Percentiles rank a stretch among this genome's conserved stretches.
Conservation (phyloP, 345 rosid genomes). For the Eucalyptus marginata region DNA sequence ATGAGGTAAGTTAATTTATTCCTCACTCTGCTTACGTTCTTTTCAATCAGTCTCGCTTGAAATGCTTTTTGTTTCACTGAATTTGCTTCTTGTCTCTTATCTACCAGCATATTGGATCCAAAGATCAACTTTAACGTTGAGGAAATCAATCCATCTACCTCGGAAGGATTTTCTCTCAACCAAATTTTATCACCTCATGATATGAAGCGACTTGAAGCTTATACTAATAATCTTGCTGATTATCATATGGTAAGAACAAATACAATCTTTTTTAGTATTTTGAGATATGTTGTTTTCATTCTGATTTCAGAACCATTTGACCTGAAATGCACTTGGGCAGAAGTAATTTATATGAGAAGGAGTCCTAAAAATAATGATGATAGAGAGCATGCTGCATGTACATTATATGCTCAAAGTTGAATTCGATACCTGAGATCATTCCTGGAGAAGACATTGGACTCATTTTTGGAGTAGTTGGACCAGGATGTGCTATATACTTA, state of each 20-base stretch:
- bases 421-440: neutral
- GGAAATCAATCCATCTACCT: slow-evolving; percentile 12
- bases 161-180: slow-evolving; percentile 34
- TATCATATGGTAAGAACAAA: slow-evolving; percentile 49
- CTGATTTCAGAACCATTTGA: neutral
- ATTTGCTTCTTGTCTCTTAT: neutral
- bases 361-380: neutral
- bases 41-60: neutral
- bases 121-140: slow-evolving; percentile 47
- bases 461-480: neutral
- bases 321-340: neutral
- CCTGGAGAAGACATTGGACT: neutral
- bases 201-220: slow-evolving; percentile 58
- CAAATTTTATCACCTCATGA: slow-evolving; percentile 48
- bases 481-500: neutral
- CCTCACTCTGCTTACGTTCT: neutral
- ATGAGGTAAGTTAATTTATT: slow-evolving; percentile 55
- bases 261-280: neutral
- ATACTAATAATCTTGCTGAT: slow-evolving; percentile 55
- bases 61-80: neutral
- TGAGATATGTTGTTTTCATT: neutral
- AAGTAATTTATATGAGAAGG: neutral
- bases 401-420: neutral
- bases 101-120: slow-evolving; percentile 75
- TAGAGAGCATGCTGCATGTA: neutral